phyloP scores from a whole-genome alignment of 257 asterid species.

The Nicotiana attenuata region DNA sequence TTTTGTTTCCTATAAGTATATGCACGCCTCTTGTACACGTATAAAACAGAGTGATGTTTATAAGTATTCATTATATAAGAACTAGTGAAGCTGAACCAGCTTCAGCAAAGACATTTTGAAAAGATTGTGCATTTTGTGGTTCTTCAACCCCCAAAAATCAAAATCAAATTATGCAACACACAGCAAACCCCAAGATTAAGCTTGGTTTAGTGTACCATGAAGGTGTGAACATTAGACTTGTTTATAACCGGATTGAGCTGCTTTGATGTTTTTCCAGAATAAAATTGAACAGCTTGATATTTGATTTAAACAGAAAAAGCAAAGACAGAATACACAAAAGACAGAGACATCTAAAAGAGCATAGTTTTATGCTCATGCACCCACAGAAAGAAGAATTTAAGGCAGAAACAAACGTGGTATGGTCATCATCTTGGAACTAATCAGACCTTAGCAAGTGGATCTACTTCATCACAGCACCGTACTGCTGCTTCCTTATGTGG shows the following conservation, averaged over 20 bases:
- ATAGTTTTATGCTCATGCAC: not conserved
- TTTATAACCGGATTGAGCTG: not conserved
- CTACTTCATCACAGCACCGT: constrained; percentile 61
- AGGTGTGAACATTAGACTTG: not conserved
- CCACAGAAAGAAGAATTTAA: not conserved
- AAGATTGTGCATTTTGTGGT: not conserved
- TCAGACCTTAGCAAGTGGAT: constrained; percentile 67
- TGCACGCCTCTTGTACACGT: not conserved
- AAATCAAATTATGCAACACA: not conserved
- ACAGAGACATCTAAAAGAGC: not conserved
- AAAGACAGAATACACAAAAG: not conserved
- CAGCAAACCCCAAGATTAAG: not conserved
- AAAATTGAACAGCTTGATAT: not conserved
- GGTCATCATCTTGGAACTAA: not conserved
- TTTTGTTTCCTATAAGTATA: not conserved
- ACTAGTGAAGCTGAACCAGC: not conserved
- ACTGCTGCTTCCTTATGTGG: constrained; percentile 71
- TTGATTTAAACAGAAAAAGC: not conserved
- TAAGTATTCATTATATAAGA: not conserved
- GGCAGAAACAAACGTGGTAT: not conserved
- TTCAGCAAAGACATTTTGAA: not conserved
- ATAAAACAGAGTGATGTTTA: not conserved
- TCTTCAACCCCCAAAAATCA: not conserved
- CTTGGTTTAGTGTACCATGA: not conserved
- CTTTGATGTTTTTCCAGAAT: not conserved